phyloP scores from a whole-genome alignment of 768 basidiomycete species.

The Lactarius deliciosus region DNA sequence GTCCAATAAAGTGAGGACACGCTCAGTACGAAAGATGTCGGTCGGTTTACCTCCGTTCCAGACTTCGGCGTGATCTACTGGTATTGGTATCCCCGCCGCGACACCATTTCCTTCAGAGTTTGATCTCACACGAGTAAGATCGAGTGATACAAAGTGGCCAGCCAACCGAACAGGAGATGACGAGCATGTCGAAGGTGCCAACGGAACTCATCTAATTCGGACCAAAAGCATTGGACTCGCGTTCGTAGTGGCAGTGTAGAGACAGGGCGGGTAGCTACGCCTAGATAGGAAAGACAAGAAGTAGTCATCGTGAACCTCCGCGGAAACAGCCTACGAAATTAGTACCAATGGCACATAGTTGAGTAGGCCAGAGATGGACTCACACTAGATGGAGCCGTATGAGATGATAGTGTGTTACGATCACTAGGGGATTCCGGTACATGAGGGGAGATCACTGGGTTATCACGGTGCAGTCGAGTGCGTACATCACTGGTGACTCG shows the following conservation, averaged over 20 bases:
- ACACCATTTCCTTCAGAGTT: not conserved
- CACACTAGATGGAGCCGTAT: not conserved
- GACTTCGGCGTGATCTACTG: not conserved
- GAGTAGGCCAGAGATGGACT: not conserved
- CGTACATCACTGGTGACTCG: not conserved
- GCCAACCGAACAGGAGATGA: constrained; percentile 2
- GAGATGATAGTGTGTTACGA: not conserved
- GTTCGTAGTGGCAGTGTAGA: constrained; percentile 11
- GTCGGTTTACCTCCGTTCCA: not conserved
- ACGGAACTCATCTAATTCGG: constrained; percentile 4
- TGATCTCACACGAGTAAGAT: not conserved
- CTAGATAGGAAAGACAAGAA: not conserved
- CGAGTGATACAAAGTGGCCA: constrained; percentile 8
- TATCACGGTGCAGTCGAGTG: not conserved
- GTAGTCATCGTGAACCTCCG: not conserved
- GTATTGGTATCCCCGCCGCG: not conserved
- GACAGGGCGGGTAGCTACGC: not conserved
- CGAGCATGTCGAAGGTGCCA: not conserved
- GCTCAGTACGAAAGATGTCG: not conserved
- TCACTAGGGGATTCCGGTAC: not conserved
- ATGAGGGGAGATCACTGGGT: not conserved
- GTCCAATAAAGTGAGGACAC: not conserved
- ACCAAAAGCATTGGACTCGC: not conserved
- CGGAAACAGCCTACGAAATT: not conserved
- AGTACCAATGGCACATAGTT: not conserved